phyloP scores from a whole-genome alignment of 305 asterid genomes.

The Solanum hybrid region DNA sequence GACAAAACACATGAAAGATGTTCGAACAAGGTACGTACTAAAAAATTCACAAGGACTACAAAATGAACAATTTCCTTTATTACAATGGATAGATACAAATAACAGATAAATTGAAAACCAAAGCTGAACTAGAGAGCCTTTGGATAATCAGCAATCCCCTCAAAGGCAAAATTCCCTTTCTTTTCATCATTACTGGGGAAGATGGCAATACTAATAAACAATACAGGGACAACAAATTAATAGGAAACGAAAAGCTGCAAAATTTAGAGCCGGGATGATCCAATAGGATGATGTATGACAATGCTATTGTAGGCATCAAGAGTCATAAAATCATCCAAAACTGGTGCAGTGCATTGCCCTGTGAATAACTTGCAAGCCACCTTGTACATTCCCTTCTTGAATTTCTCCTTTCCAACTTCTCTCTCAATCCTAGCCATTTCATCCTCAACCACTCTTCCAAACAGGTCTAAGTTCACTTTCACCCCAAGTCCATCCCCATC shows the following conservation, averaged over 20 bases:
- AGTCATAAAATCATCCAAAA: constrained; percentile 71
- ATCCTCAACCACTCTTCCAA: constrained; percentile 74
- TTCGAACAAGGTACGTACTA: neutral
- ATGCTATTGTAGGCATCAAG: constrained; percentile 69
- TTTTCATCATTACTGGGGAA: neutral
- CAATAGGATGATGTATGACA: constrained; percentile 53
- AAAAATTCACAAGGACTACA: too few relatives aligned
- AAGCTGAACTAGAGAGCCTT: neutral
- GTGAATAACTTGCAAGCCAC: constrained; percentile 70
- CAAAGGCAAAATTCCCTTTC: neutral
- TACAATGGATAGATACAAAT: neutral
- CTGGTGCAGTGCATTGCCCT: constrained; percentile 46
- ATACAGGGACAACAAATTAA: neutral
- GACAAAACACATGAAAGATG: neutral
- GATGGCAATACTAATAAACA: neutral
- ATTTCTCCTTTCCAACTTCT: constrained; percentile 65
- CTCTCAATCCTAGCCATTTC: constrained; percentile 77
- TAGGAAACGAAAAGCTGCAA: neutral
- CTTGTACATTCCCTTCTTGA: constrained; percentile 52
- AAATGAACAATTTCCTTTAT: neutral
- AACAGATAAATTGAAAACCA: neutral
- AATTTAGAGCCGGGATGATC: constrained; percentile 38
- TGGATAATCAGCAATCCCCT: neutral
- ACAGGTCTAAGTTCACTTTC: constrained; percentile 48
- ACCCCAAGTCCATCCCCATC: constrained; percentile 72